Evolutionary conservation across 2,329 filamentous ascomycete genomes (phyloP), one percentile per base, ranked within the genome.

Genomic region (Aspergillus thermomutatus): DNA sequence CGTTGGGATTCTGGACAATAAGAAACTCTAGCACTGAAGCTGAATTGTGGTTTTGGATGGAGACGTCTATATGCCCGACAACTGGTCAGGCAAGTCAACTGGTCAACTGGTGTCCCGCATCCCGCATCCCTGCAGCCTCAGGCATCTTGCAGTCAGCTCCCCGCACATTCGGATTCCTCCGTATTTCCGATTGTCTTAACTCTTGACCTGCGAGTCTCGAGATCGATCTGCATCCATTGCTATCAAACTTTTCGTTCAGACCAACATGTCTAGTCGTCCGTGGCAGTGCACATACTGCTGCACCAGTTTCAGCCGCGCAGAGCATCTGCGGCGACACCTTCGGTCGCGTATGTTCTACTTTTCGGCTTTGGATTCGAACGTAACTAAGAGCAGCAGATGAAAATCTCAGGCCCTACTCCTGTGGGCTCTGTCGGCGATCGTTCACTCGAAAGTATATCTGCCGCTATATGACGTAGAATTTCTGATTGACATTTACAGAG

Each of bases 241-340:
- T 7, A 41, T 37, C 7, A 7, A 50, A 19, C 28, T 23, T 1
- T 19, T 10, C n/a, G 27, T n/a, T 28, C 25, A 25, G 25, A 8
- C 3, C 41, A 43, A n/a, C 7, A 60, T 57, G 55, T 26, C 50
- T 14, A 53, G 48, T 17, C 47, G 41, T 23, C 57, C 49, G 47
- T 60, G 55, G 58, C 56, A 56, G 19, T 62, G 60, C 50, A 37
- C 23, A 21, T 34, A 59, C 43, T 67, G 65, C 23, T 50, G 47
- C 2, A 49, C 61, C 2, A 58, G 50, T 3, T 65, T 65, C 14
- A 65, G 58, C 54, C 65, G 65, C 3, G 51, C 59, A 3, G 65
- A 67, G 37, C 65, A 67, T 59, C 53, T 67, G 5, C 59, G 60
- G 27, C 56, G 65, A 0, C 65, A 67, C 52, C 43, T 57, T 4